These are phyloP conservation scores for Pseudogymnoascus sp. DNA, from an alignment of 2,329 filamentous ascomycete species.

Conservation along the genomic window DNA sequence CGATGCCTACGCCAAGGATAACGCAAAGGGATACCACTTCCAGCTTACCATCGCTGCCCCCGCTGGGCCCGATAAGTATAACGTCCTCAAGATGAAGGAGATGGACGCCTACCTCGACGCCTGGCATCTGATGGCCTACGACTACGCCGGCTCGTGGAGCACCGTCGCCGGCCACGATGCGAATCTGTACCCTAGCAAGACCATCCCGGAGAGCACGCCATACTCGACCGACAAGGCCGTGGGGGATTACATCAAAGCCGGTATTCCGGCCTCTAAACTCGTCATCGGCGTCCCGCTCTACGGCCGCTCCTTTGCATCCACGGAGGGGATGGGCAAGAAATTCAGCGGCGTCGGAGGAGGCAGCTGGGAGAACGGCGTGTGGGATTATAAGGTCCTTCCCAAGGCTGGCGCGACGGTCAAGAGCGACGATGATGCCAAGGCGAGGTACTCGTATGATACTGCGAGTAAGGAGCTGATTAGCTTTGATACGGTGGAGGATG, in stretches of 20 bases:
- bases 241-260: slow-evolving; percentile 52
- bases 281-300: slow-evolving; percentile 74
- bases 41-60: slow-evolving; percentile 45
- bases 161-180: slow-evolving; percentile 47
- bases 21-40: slow-evolving; percentile 41
- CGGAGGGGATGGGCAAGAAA: slow-evolving; percentile 54
- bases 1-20: slow-evolving; percentile 36
- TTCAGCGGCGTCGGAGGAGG: slow-evolving; percentile 59
- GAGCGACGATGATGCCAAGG: slow-evolving; percentile 50
- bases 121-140: slow-evolving; percentile 55
- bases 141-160: slow-evolving; percentile 49
- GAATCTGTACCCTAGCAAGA: slow-evolving; percentile 55
- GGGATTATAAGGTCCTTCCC: slow-evolving; percentile 74
- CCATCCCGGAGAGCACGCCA: slow-evolving; percentile 54
- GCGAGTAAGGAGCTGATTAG: slow-evolving; percentile 54
- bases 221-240: slow-evolving; percentile 62
- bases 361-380: slow-evolving; percentile 60
- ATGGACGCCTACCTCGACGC: slow-evolving; percentile 44
- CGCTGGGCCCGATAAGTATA: slow-evolving; percentile 40
- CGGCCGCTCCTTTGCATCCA: slow-evolving; percentile 59
- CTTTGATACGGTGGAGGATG: slow-evolving; percentile 59
- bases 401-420: slow-evolving; percentile 47
- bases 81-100: slow-evolving; percentile 36
- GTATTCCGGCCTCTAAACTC: slow-evolving; percentile 57
- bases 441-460: slow-evolving; percentile 63